Base-by-base conservation (phyloP, 2,329 filamentous ascomycete genomes). In the Geoglossum cookeanum region DNA sequence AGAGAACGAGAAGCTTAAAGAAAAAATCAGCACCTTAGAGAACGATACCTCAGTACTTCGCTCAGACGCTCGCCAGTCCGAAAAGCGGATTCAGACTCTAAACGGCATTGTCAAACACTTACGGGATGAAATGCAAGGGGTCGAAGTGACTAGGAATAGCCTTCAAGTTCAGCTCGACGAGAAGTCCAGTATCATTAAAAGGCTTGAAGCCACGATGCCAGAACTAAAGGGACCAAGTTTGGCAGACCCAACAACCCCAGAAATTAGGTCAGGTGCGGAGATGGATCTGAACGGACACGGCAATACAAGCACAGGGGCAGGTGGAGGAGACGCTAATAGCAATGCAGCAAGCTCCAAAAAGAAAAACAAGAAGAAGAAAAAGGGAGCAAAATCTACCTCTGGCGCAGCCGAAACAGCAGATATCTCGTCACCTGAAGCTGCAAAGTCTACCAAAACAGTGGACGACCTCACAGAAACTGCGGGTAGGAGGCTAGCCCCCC, bases 311-410 rank as follows among this genome's bases (percentile, higher is more conserved):
- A 7, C 3, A 17, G 48, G 48, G 4, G 48, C 15, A 4, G 15
- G 29, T 35, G 49, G 13, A 35, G 4, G 13, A 22, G 49, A 37
- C 17, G 15, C n/a, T 22, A 17, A 3, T 32, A 53, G 9, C 22
- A 22, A 32, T 15, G 27, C 70, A 13, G 69, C 65, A 13, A 68
- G 73, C 9, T 71, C 72, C 59, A 91, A 89, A 71, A 94, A 87
- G 70, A 90, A 87, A 69, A 94, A 89, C 62, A 87, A 87, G 67
- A 94, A 91, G 74, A 95, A 94, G 77, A 85, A 83, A 70, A 91
- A 90, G 73, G 80, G 79, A 37, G 49, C 30, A 35, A 53, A 78
- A 61, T 9, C 30, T 53, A 22, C 30, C 22, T 58, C 64, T 6
- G 48, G 64, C 5, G 58, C 61, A 55, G 55, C 61, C 9, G 64